These are phyloP conservation scores for Simplicillium sp. DNA, from an alignment of 2,329 filamentous ascomycete genomes.

Conservation along the genomic window DNA sequence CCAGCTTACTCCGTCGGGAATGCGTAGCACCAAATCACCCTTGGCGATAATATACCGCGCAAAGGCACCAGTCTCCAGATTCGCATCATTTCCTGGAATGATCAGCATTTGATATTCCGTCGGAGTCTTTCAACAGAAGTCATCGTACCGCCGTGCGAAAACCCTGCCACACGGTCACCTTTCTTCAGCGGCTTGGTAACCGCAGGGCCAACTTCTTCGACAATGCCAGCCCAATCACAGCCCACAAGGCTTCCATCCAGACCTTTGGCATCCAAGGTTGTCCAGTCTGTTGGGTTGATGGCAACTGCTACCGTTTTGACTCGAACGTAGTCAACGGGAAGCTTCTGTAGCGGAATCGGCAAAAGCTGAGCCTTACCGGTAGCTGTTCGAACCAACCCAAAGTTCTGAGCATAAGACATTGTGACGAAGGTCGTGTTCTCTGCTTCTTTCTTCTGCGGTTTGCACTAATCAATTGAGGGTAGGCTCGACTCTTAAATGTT, in stretches of 20 bases:
- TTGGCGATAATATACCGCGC: slow-evolving; percentile 27
- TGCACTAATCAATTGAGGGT: too few relatives aligned
- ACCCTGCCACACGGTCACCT: slow-evolving; percentile 28
- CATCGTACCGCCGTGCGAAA: background rate
- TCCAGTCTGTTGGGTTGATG: background rate
- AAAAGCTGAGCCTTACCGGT: too few relatives aligned
- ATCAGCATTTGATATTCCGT: background rate
- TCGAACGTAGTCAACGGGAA: background rate
- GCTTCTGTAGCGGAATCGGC: too few relatives aligned
- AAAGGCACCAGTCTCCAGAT: slow-evolving; percentile 33
- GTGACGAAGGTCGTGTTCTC: too few relatives aligned
- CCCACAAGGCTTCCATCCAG: background rate
- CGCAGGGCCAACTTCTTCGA: slow-evolving; percentile 8
- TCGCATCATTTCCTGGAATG: too few relatives aligned
- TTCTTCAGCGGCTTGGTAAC: slow-evolving; percentile 31
- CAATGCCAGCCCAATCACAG: background rate
- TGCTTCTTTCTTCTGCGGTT: too few relatives aligned
- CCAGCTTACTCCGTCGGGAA: slow-evolving; percentile 34
- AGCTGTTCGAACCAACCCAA: too few relatives aligned
- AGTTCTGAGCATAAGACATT: too few relatives aligned
- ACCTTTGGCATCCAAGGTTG: background rate
- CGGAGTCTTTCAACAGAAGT: background rate
- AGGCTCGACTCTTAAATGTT: too few relatives aligned
- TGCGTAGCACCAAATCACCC: slow-evolving; percentile 29
- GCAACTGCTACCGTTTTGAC: background rate